A percentile compares a stretch with the other conserved stretches of the same genome.
These are phyloP conservation scores for Verticillium isaacii DNA, from an alignment of 2,329 filamentous ascomycete genomes.

Conservation along the genomic window DNA sequence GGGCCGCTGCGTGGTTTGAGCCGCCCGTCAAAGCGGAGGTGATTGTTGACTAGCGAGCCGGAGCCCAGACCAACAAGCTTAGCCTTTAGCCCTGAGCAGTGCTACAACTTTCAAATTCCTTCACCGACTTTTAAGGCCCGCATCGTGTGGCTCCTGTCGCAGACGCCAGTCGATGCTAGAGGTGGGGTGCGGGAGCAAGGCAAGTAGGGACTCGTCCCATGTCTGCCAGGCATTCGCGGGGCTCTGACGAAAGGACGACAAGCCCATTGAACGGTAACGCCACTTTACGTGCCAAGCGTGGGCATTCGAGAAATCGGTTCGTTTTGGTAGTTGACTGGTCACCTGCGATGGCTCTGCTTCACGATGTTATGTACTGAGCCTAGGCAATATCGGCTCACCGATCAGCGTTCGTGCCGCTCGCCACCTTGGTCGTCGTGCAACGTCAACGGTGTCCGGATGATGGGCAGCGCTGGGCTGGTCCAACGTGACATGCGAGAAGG, in stretches of 20 bases:
- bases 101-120: conserved; percentile 2
- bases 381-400: background rate
- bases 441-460: background rate
- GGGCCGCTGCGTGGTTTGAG: background rate
- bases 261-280: background rate
- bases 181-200: background rate
- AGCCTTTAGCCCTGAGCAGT: background rate
- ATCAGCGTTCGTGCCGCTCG: background rate
- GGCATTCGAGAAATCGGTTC: background rate
- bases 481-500: background rate
- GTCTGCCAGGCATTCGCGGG: background rate
- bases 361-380: background rate
- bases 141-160: conserved; percentile 9
- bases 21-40: background rate
- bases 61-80: background rate
- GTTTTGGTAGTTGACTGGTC: background rate
- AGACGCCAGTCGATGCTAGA: background rate
- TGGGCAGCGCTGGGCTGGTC: background rate
- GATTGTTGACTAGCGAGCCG: background rate
- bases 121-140: conserved; percentile 16
- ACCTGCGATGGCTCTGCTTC: background rate
- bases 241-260: background rate
- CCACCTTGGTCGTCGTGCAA: background rate
- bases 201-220: background rate
- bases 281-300: background rate